Conservation (phyloP, 169 alveolate genomes). For the Plasmodium chabaudi region DNA sequence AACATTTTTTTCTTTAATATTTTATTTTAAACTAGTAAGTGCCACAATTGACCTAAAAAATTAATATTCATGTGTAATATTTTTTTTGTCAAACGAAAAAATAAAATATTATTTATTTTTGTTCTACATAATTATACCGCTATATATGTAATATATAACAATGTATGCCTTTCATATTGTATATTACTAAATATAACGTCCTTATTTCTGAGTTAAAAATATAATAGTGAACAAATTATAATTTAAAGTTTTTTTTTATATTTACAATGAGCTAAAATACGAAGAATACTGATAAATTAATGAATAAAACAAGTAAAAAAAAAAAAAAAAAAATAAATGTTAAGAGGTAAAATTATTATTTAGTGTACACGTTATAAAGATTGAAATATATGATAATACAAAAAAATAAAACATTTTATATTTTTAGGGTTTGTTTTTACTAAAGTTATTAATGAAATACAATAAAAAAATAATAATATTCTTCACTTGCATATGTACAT, state of each 20-base stretch:
- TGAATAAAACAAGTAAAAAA: neutral
- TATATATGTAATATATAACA: conserved; percentile 1
- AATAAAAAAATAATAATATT: too few species aligned
- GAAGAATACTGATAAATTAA: neutral
- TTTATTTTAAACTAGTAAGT: neutral
- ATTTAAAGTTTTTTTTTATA: neutral
- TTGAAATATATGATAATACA: neutral
- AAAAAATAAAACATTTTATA: too few species aligned
- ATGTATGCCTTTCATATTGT: neutral
- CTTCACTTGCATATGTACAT: too few species aligned
- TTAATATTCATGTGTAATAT: neutral
- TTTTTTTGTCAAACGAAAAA: neutral
- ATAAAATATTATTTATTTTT: neutral
- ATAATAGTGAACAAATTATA: neutral
- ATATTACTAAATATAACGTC: neutral
- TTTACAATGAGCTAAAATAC: neutral
- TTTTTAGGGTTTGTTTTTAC: too few species aligned
- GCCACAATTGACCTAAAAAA: conserved; percentile 2
- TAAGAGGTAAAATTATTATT: neutral
- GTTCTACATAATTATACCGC: conserved; percentile 9
- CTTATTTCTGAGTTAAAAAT: neutral
- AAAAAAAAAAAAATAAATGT: neutral
- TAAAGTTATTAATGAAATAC: too few species aligned
- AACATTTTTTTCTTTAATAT: conserved; percentile 13
- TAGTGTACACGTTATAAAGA: neutral